phyloP scores from a whole-genome alignment of 352 stramenopile genomes.

The Phytophthora pini region DNA sequence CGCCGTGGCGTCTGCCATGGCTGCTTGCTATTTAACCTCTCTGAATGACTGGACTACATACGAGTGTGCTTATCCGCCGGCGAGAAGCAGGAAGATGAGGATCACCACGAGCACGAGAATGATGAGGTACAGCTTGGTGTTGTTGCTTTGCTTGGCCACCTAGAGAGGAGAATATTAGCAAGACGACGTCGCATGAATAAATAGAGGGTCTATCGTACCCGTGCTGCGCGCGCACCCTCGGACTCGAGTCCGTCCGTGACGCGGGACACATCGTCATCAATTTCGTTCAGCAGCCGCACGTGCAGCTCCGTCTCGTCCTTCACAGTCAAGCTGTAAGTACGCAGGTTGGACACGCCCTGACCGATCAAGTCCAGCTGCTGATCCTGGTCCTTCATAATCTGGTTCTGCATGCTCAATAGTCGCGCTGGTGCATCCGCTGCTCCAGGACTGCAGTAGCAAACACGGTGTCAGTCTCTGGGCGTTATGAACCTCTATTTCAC shows the following conservation, averaged over 20 bases:
- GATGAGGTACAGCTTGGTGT: conserved; percentile 94
- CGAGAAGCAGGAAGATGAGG: conserved; percentile 89
- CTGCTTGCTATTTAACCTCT: background rate
- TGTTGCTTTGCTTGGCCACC: conserved; percentile 94
- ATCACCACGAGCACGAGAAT: conserved; percentile 89
- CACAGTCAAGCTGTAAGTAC: conserved; percentile 85
- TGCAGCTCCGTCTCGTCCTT: conserved; percentile 93
- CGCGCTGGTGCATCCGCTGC: conserved; percentile 40
- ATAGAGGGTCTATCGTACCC: conserved; percentile 36
- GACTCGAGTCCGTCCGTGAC: conserved; percentile 87
- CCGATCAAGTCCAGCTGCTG: conserved; percentile 86
- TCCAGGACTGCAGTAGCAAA: conserved; percentile 30
- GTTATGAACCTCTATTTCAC: background rate
- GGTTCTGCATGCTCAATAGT: conserved; percentile 87
- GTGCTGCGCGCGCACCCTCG: conserved; percentile 79
- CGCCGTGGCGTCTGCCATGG: background rate
- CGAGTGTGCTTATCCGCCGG: conserved; percentile 47
- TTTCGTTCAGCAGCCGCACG: conserved; percentile 88
- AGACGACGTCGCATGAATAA: conserved; percentile 7
- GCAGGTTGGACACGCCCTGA: conserved; percentile 83
- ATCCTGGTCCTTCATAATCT: conserved; percentile 93
- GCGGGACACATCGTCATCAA: conserved; percentile 86
- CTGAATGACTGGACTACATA: conserved; percentile 25
- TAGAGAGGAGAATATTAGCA: conserved; percentile 32
- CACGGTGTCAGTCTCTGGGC: conserved; percentile 10